Evolutionary conservation across 371 early-diverging fungal species (phyloP).

Genomic region (Dipsacomyces acuminosporus): DNA sequence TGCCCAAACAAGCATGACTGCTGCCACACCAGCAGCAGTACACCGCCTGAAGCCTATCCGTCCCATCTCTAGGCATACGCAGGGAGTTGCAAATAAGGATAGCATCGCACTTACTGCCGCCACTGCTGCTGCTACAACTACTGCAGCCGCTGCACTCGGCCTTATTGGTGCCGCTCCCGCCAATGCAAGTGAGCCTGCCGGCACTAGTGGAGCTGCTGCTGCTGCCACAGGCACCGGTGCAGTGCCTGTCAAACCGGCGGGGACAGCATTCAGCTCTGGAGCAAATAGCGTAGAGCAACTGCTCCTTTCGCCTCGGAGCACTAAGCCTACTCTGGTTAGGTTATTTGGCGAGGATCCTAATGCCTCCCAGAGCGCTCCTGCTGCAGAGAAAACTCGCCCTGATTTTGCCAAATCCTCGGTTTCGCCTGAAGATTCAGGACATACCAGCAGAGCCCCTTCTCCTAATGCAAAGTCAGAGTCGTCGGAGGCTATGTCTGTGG

Average conservation of each 20-base stretch:
- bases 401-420: constrained; percentile 30
- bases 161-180: neutral
- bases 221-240: too few relatives aligned
- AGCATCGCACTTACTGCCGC: neutral
- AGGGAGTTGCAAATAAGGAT: constrained; percentile 3
- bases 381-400: constrained; percentile 4
- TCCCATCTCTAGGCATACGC: constrained; percentile 20
- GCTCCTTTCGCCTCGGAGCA: constrained; percentile 24
- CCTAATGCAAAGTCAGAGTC: constrained; percentile 3
- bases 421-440: constrained; percentile 12
- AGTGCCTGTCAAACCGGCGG: too few relatives aligned
- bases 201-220: neutral
- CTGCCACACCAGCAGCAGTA: neutral
- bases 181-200: neutral
- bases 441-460: constrained; percentile 21
- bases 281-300: constrained; percentile 15
- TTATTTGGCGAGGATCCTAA: constrained; percentile 19
- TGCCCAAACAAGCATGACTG: neutral
- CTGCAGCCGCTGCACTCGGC: too few relatives aligned
- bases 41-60: constrained; percentile 33
- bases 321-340: constrained; percentile 13
- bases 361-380: neutral
- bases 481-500: neutral
- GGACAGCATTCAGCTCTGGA: too few relatives aligned
- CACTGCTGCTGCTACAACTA: too few relatives aligned